These are phyloP conservation scores for Chiua virens DNA, from an alignment of 768 basidiomycete species.

Conservation along the genomic window DNA sequence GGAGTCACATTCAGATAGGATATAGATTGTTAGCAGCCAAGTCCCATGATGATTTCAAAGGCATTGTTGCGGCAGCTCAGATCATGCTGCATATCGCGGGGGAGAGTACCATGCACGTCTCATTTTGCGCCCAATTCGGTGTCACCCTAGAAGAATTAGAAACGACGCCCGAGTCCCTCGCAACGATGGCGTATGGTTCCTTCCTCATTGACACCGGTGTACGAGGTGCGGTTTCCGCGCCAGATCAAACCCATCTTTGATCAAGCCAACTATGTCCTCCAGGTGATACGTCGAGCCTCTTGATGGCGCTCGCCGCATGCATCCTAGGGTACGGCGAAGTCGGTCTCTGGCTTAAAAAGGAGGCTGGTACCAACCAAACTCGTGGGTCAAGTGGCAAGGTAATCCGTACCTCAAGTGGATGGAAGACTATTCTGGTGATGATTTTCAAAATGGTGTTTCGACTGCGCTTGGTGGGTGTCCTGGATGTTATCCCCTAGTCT, in stretches of 20 bases:
- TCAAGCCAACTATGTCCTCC: neutral
- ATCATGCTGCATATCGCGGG: conserved; percentile 62
- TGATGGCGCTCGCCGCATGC: conserved; percentile 85
- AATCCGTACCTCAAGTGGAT: conserved; percentile 81
- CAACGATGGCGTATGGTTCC: conserved; percentile 83
- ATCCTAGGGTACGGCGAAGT: conserved; percentile 92
- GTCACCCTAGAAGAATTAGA: conserved; percentile 61
- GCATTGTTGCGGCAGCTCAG: conserved; percentile 61
- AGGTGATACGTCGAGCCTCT: conserved; percentile 70
- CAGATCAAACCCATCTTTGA: neutral
- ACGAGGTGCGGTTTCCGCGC: conserved; percentile 42
- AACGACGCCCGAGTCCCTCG: conserved; percentile 60
- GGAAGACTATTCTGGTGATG: conserved; percentile 79
- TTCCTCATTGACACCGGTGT: conserved; percentile 81
- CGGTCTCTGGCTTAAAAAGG: conserved; percentile 75
- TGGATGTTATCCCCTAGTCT: too few relatives aligned
- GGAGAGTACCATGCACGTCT: conserved; percentile 72
- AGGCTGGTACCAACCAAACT: conserved; percentile 41
- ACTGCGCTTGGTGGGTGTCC: too few relatives aligned
- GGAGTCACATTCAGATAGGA: neutral
- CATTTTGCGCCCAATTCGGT: conserved; percentile 71
- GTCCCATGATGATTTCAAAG: conserved; percentile 57
- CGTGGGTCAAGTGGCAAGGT: conserved; percentile 57
- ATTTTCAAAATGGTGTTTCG: too few relatives aligned
- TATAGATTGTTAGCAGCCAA: conserved; percentile 76